Conservation (phyloP, 441 rosid genomes). For the Brassica hybrid region DNA sequence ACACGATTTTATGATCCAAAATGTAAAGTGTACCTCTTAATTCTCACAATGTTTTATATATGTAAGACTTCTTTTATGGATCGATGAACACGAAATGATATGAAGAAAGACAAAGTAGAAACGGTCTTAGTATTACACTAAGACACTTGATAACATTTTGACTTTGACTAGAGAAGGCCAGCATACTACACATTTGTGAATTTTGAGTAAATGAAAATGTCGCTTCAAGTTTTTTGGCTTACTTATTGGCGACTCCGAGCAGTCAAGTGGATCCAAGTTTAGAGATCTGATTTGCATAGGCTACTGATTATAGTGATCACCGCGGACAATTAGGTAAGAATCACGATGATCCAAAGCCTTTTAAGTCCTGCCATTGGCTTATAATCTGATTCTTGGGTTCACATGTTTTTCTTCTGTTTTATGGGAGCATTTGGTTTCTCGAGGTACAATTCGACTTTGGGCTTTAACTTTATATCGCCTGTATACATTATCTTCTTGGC, state of each 20-base stretch:
- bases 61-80: background rate
- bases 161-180: constrained; percentile 5
- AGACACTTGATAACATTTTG: constrained; percentile 12
- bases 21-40: background rate
- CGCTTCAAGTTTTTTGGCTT: no score
- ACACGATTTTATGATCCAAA: no score
- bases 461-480: background rate
- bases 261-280: no score
- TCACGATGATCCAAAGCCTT: background rate
- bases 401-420: background rate
- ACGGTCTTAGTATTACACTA: background rate
- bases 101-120: background rate
- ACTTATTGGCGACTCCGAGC: no score
- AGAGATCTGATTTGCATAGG: no score
- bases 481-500: constrained; percentile 2
- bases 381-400: background rate
- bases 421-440: background rate
- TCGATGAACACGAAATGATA: background rate
- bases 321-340: background rate
- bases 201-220: no score
- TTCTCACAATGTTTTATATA: background rate
- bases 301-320: no score
- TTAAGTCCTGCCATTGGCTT: background rate
- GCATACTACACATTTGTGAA: background rate
- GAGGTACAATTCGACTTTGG: background rate